phyloP scores from a whole-genome alignment of 331 rosid species.

The Saraca asoca region DNA sequence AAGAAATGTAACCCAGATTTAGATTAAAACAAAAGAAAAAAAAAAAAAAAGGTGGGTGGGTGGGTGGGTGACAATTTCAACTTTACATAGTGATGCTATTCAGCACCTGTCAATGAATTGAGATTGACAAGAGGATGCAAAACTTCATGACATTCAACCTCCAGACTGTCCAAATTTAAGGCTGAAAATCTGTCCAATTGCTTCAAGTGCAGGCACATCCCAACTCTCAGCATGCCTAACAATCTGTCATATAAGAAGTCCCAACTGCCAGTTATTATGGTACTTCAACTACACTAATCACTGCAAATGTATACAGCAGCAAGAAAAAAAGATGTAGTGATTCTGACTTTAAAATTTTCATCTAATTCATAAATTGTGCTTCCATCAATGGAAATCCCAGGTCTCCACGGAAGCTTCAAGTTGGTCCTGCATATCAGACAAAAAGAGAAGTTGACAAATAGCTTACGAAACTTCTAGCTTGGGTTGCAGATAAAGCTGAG shows the following conservation, averaged over 20 bases:
- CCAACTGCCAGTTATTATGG: slow-evolving; percentile 19
- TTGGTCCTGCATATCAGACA: slow-evolving; percentile 64
- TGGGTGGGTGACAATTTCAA: no score
- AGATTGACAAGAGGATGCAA: slow-evolving; percentile 1
- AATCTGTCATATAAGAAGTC: slow-evolving; percentile 55
- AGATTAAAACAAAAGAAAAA: no score
- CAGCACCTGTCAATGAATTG: slow-evolving; percentile 2
- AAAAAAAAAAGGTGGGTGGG: no score
- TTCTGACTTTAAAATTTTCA: slow-evolving; percentile 55
- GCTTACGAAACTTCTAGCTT: no score
- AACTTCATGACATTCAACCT: slow-evolving; percentile 34
- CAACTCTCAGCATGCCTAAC: slow-evolving; percentile 87
- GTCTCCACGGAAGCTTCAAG: slow-evolving; percentile 94
- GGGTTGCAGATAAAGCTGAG: no score
- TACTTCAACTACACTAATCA: slow-evolving; percentile 9
- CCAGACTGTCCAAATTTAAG: slow-evolving; percentile 30
- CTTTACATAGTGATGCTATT: not conserved
- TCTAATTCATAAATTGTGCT: slow-evolving; percentile 71
- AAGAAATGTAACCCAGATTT: no score
- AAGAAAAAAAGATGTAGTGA: not conserved
- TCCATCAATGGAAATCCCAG: slow-evolving; percentile 73
- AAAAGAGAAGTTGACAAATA: not conserved
- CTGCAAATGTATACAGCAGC: not conserved
- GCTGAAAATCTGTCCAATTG: slow-evolving; percentile 73
- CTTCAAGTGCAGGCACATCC: slow-evolving; percentile 81